Evolutionary conservation across 2,329 filamentous ascomycete genomes (phyloP).

Genomic region (Trichoderma sp.): DNA sequence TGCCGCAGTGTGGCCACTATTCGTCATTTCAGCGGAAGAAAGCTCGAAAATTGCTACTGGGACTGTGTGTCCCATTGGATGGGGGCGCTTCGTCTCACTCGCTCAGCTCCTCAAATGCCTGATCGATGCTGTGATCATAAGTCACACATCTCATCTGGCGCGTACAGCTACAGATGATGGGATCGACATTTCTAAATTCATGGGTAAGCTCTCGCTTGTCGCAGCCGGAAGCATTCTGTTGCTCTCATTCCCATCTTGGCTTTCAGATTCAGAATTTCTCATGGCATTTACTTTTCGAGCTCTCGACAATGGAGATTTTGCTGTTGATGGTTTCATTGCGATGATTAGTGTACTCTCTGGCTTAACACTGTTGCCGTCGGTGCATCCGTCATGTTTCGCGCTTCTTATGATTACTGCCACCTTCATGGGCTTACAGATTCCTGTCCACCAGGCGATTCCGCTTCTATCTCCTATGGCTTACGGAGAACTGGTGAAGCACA

Average conservation of each 20-base stretch:
- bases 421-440: slow-evolving; percentile 24
- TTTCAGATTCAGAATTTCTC: slow-evolving; percentile 31
- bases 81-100: slow-evolving; percentile 13
- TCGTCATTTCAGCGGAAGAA: slow-evolving; percentile 24
- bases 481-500: neutral
- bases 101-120: slow-evolving; percentile 30
- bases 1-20: slow-evolving; percentile 37
- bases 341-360: slow-evolving; percentile 30
- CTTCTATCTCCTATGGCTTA: neutral
- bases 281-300: slow-evolving; percentile 35
- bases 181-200: slow-evolving; percentile 26
- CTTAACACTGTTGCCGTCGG: slow-evolving; percentile 31
- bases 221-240: slow-evolving; percentile 27
- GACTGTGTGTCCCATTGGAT: slow-evolving; percentile 24
- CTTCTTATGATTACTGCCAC: slow-evolving; percentile 29
- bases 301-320: slow-evolving; percentile 33
- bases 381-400: slow-evolving; percentile 33
- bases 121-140: slow-evolving; percentile 37
- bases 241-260: slow-evolving; percentile 29
- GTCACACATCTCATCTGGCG: slow-evolving; percentile 30
- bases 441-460: neutral
- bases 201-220: slow-evolving; percentile 18
- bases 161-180: slow-evolving; percentile 24
- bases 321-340: slow-evolving; percentile 33
- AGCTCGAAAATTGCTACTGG: slow-evolving; percentile 20